These are phyloP conservation scores for Neurospora pannonica DNA, from an alignment of 495 filamentous ascomycete species.

Conservation along the genomic window DNA sequence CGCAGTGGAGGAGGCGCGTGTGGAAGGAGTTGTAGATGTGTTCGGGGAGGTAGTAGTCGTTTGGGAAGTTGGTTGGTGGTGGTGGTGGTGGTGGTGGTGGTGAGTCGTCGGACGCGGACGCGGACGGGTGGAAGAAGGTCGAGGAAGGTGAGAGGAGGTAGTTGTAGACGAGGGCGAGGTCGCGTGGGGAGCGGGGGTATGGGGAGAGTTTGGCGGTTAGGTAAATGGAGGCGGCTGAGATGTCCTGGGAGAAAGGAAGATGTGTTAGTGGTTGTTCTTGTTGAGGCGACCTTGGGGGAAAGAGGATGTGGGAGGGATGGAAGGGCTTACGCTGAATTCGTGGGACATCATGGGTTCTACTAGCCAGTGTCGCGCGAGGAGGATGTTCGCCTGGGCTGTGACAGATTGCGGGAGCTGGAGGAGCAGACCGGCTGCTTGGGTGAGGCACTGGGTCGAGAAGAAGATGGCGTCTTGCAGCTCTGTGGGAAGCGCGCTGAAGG, in stretches of 20 bases:
- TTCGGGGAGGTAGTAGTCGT: slow-evolving; percentile 66
- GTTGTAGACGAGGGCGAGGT: slow-evolving; percentile 72
- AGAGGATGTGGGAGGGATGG: not conserved
- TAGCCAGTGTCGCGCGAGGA: slow-evolving; percentile 81
- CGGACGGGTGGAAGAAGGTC: slow-evolving; percentile 42
- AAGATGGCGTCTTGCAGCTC: slow-evolving; percentile 68
- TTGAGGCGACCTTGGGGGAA: not conserved
- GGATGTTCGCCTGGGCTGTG: slow-evolving; percentile 80
- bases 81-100: slow-evolving; percentile 6
- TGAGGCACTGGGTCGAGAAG: slow-evolving; percentile 63
- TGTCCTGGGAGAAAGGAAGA: slow-evolving; percentile 43
- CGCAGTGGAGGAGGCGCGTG: slow-evolving; percentile 53
- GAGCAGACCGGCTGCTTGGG: slow-evolving; percentile 79
- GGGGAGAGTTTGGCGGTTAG: slow-evolving; percentile 77
- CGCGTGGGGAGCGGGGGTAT: slow-evolving; percentile 63
- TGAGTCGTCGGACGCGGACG: slow-evolving; percentile 11
- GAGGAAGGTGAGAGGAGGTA: slow-evolving; percentile 68
- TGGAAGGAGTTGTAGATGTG: slow-evolving; percentile 54
- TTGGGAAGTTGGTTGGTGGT: slow-evolving; percentile 33
- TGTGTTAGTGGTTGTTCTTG: not conserved
- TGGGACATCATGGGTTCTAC: slow-evolving; percentile 36
- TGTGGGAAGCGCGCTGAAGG: slow-evolving; percentile 56
- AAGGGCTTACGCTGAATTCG: slow-evolving; percentile 38
- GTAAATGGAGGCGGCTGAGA: slow-evolving; percentile 75
- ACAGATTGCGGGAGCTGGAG: slow-evolving; percentile 80